These are phyloP conservation scores for Acanthamoeba healyi DNA, from an alignment of 208 protist genomes.

Conservation along the genomic window DNA sequence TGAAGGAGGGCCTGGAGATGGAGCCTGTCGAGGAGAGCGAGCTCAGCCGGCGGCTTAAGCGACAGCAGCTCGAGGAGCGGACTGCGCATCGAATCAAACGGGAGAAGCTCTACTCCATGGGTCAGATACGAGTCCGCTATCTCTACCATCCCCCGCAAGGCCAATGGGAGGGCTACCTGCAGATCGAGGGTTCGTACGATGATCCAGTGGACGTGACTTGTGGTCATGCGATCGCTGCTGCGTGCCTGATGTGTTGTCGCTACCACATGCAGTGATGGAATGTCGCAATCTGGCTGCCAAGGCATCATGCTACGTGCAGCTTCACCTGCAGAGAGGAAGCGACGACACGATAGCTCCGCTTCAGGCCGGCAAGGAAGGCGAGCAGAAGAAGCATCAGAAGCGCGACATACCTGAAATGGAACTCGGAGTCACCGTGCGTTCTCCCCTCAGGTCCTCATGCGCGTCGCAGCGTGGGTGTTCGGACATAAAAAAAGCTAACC, in stretches of 20 bases:
- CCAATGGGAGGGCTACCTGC: conserved; percentile 22
- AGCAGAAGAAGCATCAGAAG: background rate
- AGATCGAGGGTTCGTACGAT: background rate
- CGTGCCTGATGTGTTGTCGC: background rate
- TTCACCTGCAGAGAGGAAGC: conserved; percentile 1
- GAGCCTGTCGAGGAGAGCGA: background rate
- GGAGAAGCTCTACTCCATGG: conserved; percentile 11
- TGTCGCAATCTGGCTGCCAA: background rate
- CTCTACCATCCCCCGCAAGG: background rate
- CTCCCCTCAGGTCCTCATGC: background rate
- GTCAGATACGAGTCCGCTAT: background rate
- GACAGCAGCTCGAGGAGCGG: background rate
- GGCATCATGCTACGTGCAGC: background rate
- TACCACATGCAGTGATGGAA: background rate
- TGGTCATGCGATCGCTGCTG: too few species aligned
- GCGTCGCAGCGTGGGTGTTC: background rate
- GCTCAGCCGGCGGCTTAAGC: background rate
- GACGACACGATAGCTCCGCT: background rate
- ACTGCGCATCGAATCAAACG: background rate
- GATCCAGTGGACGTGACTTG: background rate
- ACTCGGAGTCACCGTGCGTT: background rate
- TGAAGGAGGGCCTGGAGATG: background rate
- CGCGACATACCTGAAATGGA: background rate
- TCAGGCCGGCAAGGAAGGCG: background rate
- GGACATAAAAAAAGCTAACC: too few species aligned